phyloP scores from a whole-genome alignment of 768 basidiomycete genomes.

The Kwoniella dejecticola region DNA sequence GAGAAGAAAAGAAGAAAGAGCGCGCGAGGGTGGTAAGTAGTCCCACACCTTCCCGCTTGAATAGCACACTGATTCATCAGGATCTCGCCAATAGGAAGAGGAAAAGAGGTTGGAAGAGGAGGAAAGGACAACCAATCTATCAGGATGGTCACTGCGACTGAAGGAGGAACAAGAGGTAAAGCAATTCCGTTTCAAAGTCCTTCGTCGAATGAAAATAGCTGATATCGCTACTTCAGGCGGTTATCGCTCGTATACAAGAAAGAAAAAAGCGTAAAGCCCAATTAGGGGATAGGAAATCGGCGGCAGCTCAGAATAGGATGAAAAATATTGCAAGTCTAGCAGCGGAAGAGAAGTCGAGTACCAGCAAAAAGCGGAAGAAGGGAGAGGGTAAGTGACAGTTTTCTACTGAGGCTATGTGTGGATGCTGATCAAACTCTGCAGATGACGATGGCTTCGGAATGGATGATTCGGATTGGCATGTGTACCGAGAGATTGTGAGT shows the following conservation, averaged over 20 bases:
- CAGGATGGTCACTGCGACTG: conserved; percentile 72
- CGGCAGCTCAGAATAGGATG: conserved; percentile 93
- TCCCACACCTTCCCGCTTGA: not conserved
- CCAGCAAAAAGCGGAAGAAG: conserved; percentile 71
- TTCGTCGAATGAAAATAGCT: not conserved
- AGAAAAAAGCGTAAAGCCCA: conserved; percentile 76
- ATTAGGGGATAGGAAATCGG: conserved; percentile 85
- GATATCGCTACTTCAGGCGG: conserved; percentile 58
- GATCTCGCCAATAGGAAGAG: conserved; percentile 5
- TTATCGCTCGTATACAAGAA: conserved; percentile 84
- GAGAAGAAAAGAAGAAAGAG: conserved; percentile 85
- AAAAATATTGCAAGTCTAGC: conserved; percentile 91
- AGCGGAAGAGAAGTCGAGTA: conserved; percentile 75
- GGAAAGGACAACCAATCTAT: conserved; percentile 70
- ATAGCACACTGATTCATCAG: not conserved
- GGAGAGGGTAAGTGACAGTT: conserved; percentile 60
- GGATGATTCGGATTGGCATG: conserved; percentile 94
- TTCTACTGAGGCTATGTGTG: too few species aligned
- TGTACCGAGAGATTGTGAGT: conserved; percentile 92
- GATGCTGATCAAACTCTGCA: not conserved
- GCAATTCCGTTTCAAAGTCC: conserved; percentile 35
- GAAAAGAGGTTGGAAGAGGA: conserved; percentile 64
- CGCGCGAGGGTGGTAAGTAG: conserved; percentile 59
- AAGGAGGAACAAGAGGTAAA: conserved; percentile 79
- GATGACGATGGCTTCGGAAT: conserved; percentile 87